Evolutionary conservation across 169 alveolate genomes (phyloP).

Genomic region (Besnoitia besnoiti): DNA sequence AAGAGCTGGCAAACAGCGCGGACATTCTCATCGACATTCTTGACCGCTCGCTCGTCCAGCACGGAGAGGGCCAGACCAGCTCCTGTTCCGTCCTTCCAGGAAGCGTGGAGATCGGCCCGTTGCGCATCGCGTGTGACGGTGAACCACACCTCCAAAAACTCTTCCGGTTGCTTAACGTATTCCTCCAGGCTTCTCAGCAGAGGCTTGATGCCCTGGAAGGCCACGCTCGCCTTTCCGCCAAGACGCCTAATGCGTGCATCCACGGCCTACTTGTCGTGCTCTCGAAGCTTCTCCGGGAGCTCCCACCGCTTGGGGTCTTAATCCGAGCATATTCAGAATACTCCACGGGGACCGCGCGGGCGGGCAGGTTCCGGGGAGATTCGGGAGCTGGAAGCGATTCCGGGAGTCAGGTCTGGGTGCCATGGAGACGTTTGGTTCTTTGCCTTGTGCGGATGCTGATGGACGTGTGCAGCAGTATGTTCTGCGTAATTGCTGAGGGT

Average conservation of each 20-base stretch:
- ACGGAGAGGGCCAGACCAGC: background rate
- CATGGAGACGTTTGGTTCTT: background rate
- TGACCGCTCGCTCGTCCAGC: background rate
- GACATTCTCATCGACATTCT: background rate
- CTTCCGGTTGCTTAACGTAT: background rate
- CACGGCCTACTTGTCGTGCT: conserved; percentile 26
- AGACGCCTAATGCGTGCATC: conserved; percentile 22
- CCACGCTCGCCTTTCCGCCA: background rate
- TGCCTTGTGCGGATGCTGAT: background rate
- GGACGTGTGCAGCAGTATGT: conserved; percentile 36
- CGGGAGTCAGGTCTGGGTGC: background rate
- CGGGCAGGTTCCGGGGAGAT: background rate
- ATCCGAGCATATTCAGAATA: background rate
- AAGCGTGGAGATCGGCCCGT: background rate
- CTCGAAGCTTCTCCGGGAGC: conserved; percentile 12
- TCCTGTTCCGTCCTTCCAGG: background rate
- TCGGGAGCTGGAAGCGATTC: background rate
- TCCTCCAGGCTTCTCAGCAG: background rate
- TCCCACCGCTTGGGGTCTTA: background rate
- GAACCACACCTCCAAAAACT: background rate
- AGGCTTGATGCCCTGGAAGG: background rate
- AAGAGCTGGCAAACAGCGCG: background rate
- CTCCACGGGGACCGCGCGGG: background rate
- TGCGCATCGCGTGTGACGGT: background rate
- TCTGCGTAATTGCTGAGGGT: conserved; percentile 20